phyloP scores from a whole-genome alignment of 2,329 filamentous ascomycete species.

The Aspergillus phoenicis region DNA sequence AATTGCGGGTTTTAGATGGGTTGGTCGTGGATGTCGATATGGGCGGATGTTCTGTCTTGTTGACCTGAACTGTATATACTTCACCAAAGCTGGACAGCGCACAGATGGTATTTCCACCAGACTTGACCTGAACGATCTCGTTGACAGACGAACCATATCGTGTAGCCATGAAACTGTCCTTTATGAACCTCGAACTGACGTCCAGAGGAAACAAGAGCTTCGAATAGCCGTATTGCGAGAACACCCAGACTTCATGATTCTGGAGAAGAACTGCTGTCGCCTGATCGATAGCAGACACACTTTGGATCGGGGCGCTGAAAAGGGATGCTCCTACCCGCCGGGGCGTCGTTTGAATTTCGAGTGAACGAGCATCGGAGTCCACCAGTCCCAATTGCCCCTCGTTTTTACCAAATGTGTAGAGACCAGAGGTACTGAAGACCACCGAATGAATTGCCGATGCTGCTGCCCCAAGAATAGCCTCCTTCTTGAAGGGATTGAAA shows the following conservation, averaged over 20 bases:
- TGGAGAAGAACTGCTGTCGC: conserved; percentile 84
- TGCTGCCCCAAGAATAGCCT: conserved; percentile 76
- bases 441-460: conserved; percentile 92
- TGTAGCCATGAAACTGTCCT: conserved; percentile 65
- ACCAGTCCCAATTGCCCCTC: conserved; percentile 90
- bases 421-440: conserved; percentile 74
- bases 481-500: conserved; percentile 87
- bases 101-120: conserved; percentile 88
- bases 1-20: conserved; percentile 82
- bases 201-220: conserved; percentile 82
- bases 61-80: conserved; percentile 81
- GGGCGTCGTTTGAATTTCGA: conserved; percentile 79
- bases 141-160: conserved; percentile 67
- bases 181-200: conserved; percentile 68
- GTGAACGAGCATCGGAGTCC: conserved; percentile 89
- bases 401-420: conserved; percentile 96
- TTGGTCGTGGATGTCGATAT: conserved; percentile 80
- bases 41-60: conserved; percentile 64
- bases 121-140: conserved; percentile 73
- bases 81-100: conserved; percentile 83
- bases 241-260: conserved; percentile 87
- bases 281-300: conserved; percentile 84
- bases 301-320: conserved; percentile 70
- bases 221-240: conserved; percentile 95
- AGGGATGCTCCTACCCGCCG: conserved; percentile 86